Percentiles rank a stretch among this genome's conserved stretches.
Conservation (phyloP, 75 land plant genomes). For the Cunninghamia lanceolata region DNA sequence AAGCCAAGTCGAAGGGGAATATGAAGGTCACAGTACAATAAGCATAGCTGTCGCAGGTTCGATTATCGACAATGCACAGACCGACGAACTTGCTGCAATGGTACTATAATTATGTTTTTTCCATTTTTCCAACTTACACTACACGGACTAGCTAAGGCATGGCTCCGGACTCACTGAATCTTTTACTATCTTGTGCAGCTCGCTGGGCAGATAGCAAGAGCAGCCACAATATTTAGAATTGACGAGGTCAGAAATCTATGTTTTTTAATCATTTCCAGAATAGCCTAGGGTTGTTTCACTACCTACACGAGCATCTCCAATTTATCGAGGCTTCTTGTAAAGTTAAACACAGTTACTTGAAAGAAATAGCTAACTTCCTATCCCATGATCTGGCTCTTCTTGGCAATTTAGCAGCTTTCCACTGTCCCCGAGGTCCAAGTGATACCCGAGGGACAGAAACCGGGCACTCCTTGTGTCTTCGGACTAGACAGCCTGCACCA, state of each 20-base stretch:
- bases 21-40: constrained; percentile 37
- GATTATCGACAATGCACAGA: constrained; percentile 86
- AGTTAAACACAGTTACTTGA: too few species aligned
- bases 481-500: not conserved
- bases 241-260: constrained; percentile 65
- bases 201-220: constrained; percentile 97
- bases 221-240: constrained; percentile 86
- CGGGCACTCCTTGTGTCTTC: not conserved
- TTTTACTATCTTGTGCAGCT: constrained; percentile 43
- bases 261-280: not conserved
- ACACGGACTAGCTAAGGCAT: not conserved
- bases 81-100: constrained; percentile 78
- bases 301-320: too few species aligned
- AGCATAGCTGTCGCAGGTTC: constrained; percentile 91
- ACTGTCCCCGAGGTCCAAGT: too few species aligned
- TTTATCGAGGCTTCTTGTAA: too few species aligned
- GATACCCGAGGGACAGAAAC: too few species aligned
- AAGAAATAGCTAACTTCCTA: too few species aligned
- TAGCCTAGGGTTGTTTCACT: not conserved
- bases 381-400: too few species aligned
- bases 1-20: constrained; percentile 13
- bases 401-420: too few species aligned
- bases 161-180: not conserved
- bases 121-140: not conserved
- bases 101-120: constrained; percentile 25